Base-by-base conservation (phyloP, 768 basidiomycete genomes). In the Phaeotremella fagi region DNA sequence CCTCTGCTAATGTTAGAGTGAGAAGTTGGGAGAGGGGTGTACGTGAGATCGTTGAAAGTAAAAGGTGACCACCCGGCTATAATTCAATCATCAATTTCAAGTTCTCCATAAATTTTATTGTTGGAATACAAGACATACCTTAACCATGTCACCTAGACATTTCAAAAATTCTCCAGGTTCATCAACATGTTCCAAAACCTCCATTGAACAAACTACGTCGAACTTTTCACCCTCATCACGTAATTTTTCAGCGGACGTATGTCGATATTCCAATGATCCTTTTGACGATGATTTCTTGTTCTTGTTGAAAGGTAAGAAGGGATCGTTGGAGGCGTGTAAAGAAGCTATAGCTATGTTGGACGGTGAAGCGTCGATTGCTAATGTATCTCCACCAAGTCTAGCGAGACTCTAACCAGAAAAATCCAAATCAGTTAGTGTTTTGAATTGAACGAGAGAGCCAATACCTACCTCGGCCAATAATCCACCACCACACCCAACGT, bases 161-260 rank as follows among this genome's bases (percentile, higher is more conserved):
- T 81, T 78, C 45, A 99, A 79, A 73, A 99, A 99, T 5, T 80
- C 79, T 4, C 82, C 79, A 1, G 95, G 92, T 66, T 94, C 85
- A 70, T 95, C 88, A 46, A 99, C 95, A 68, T 99, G 95, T 76
- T 99, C 95, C 26, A 99, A 71, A 6, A 99, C 94, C 74, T 99
- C 95, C 89, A 98, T 89, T 9, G 91, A 87, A 70, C 90, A 95
- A 14, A 99, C 91, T 18, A 91, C 81, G 71, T 98, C 94, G 69
- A 85, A 98, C 47, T 82, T 82, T 14, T 80, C 71, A 3, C 83
- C 82, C 11, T 79, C 68, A 25, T 64, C 60, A 16, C 88, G 75
- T 3, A 99, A 80, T 0, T 79, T 79, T 68, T 97, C 91, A 0
- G 86, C 89, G 0, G 86, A 79, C 0, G 82, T 79, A 64, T 88